phyloP scores from a whole-genome alignment of 495 filamentous ascomycete genomes.

The Aspergillus baeticus region DNA sequence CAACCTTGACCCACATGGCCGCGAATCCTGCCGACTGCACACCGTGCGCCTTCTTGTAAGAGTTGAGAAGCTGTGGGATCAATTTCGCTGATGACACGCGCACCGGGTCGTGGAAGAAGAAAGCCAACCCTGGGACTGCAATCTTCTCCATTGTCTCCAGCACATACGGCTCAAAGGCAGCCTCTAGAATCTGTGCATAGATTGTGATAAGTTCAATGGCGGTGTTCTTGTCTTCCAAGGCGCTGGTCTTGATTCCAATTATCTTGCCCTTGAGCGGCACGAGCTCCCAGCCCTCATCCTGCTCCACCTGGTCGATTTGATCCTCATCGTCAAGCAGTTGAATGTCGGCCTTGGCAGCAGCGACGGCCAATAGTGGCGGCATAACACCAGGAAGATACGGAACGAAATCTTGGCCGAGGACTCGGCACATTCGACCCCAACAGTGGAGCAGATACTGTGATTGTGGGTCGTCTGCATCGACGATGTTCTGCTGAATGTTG shows the following conservation, averaged over 20 bases:
- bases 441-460: constrained; percentile 97
- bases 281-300: constrained; percentile 97
- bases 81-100: constrained; percentile 93
- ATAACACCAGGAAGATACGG: constrained; percentile 91
- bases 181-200: constrained; percentile 92
- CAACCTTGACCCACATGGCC: constrained; percentile 79
- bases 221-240: constrained; percentile 97
- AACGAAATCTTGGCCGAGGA: constrained; percentile 85
- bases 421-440: constrained; percentile 98
- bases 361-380: constrained; percentile 87
- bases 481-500: constrained; percentile 81
- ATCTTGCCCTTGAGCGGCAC: constrained; percentile 95
- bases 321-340: constrained; percentile 96
- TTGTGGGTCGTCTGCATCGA: constrained; percentile 93
- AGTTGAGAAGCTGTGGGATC: constrained; percentile 90
- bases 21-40: constrained; percentile 68
- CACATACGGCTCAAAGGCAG: constrained; percentile 88
- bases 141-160: constrained; percentile 95
- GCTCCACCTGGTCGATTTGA: constrained; percentile 85
- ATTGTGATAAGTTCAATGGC: constrained; percentile 97
- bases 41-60: constrained; percentile 88
- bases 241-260: constrained; percentile 96
- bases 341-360: constrained; percentile 94
- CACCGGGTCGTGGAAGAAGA: constrained; percentile 99
- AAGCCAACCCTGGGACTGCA: constrained; percentile 86